Evolutionary conservation across 306 rosid genomes (phyloP), one percentile per base, ranked within the genome.

Genomic region (Abrus precatorius): DNA sequence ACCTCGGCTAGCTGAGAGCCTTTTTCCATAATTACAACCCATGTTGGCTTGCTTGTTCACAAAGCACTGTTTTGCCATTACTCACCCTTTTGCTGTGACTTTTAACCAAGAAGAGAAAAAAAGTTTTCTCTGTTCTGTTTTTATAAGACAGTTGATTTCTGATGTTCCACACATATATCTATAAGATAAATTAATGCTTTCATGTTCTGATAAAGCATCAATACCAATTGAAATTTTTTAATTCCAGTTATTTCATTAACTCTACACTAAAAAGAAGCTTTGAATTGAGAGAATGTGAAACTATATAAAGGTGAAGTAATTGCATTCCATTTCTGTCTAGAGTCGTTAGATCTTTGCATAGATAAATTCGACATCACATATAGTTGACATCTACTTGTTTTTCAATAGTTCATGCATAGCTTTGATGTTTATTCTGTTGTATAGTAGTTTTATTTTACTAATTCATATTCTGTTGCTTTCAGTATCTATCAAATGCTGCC

Each of bases 401-500:
- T 40, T 14, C 5, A 72, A 14, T 52, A 61, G 12, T 49, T 7
- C 57, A 59, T 50, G 47, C 11, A 2, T 29, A 7, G 36, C 43
- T 49, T 83, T 28, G 62, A 49, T 44, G n/a, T 68, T 77, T 65
- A 71, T 28, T 64, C 29, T 72, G 70, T 9, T 81, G 13, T 40
- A 52, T 50, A 57, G 54, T 45, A n/a, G 48, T 75, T 62, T 36
- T 74, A 9, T 47, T 73, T 9, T 72, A 28, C 7, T 38, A 61
- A 52, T 1, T 14, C 10, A 55, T 62, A 30, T 70, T 68, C 12
- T 36, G 32, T 77, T 78, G 27, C 36, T 86, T 89, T 80, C 94
- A 96, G 99, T 96, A 96, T 84, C 94, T 96, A 50, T 89, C 99
- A 55, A 96, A 93, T 92, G 98, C 99, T 70, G 99, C 99, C 34